Percentiles rank a stretch among this genome's conserved stretches.
Evolutionary conservation across 2,329 filamentous ascomycete species (phyloP).

Genomic region (Xylaria sp.): DNA sequence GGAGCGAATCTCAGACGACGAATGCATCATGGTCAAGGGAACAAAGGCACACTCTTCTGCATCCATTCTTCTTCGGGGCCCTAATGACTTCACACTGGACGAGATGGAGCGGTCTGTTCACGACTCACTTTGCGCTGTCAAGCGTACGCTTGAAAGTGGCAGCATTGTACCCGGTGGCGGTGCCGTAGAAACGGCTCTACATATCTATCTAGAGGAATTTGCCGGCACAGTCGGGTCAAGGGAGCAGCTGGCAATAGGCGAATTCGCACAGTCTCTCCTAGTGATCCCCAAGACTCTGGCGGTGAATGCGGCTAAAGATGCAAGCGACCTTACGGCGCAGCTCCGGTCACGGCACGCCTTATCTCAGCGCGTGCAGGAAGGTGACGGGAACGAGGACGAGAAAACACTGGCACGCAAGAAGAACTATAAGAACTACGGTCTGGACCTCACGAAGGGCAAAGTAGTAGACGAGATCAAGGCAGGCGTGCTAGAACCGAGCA

Average conservation of each 20-base stretch:
- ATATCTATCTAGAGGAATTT: constrained; percentile 99
- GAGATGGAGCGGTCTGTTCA: constrained; percentile 99
- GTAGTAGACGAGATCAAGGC: constrained; percentile 94
- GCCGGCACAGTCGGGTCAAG: constrained; percentile 96
- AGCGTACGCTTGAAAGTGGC: constrained; percentile 95
- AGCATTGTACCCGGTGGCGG: constrained; percentile 96
- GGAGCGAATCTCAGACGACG: constrained; percentile 97
- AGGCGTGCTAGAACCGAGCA: constrained; percentile 93
- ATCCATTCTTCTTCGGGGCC: constrained; percentile 93
- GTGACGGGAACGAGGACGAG: constrained; percentile 85
- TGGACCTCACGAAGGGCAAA: constrained; percentile 89
- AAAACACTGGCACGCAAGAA: constrained; percentile 93
- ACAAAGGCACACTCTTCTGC: constrained; percentile 94
- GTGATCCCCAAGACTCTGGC: constrained; percentile 96
- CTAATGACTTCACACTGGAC: constrained; percentile 96
- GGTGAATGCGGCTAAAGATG: constrained; percentile 96
- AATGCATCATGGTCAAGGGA: constrained; percentile 96
- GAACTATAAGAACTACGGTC: constrained; percentile 98
- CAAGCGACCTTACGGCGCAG: constrained; percentile 93
- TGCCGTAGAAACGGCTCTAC: constrained; percentile 96
- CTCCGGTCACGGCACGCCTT: constrained; percentile 93
- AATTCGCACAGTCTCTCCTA: constrained; percentile 95
- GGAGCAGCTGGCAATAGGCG: constrained; percentile 96
- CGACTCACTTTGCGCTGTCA: constrained; percentile 95
- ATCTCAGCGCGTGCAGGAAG: constrained; percentile 89